Evolutionary conservation across 805 yeast species (phyloP).

Genomic region (Yarrowia phangngaensis): DNA sequence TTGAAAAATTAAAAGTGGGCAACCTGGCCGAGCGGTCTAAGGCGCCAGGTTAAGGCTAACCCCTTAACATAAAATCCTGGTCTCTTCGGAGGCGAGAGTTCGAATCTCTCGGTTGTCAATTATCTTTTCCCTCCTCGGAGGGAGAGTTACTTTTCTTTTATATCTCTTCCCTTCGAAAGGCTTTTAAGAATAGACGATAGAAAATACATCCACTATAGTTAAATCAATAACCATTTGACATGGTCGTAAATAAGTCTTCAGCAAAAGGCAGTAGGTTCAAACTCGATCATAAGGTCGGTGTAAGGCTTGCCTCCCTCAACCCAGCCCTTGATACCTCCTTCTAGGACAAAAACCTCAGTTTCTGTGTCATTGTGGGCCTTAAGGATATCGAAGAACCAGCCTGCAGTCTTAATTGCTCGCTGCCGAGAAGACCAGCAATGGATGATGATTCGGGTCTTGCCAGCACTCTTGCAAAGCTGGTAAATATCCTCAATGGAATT

Average conservation of each 20-base stretch:
- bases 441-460: conserved; percentile 30
- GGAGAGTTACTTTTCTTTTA: too few relatives aligned
- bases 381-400: conserved; percentile 32
- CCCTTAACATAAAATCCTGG: too few relatives aligned
- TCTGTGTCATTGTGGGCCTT: conserved; percentile 27
- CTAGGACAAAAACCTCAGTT: conserved; percentile 30
- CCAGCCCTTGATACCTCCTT: conserved; percentile 34
- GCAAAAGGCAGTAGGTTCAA: conserved; percentile 28
- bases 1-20: too few relatives aligned
- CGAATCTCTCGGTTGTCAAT: too few relatives aligned
- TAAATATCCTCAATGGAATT: conserved; percentile 31
- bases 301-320: conserved; percentile 32
- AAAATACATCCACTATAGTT: too few relatives aligned
- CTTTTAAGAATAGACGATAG: too few relatives aligned
- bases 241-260: too few relatives aligned
- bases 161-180: too few relatives aligned
- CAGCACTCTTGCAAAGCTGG: conserved; percentile 30
- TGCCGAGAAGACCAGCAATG: conserved; percentile 33
- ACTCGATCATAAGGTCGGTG: conserved; percentile 32
- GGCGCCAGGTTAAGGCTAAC: conserved; percentile 28
- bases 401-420: conserved; percentile 32
- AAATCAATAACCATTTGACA: too few relatives aligned
- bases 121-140: too few relatives aligned
- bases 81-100: too few relatives aligned
- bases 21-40: conserved; percentile 28